Evolutionary conservation across 116 monocot genomes (phyloP).

Genomic region (Dioscorea cayenensis): DNA sequence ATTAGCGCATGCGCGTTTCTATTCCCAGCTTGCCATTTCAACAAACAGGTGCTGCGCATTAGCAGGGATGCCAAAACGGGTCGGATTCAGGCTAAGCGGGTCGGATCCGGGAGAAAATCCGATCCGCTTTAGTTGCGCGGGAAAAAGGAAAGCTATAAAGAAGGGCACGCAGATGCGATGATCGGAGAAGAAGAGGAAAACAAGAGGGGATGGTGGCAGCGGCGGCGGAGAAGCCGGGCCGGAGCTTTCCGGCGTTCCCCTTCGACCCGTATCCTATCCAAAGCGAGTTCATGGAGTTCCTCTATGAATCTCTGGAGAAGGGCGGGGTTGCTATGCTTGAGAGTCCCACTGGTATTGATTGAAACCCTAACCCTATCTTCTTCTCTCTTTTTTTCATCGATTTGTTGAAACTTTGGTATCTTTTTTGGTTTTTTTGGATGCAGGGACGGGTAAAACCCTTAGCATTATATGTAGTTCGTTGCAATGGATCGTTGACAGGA

Average conservation of each 20-base stretch:
- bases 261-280: conserved; percentile 93
- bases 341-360: conserved; percentile 76
- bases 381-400: not conserved
- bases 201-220: not conserved
- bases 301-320: conserved; percentile 67
- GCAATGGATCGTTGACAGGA: conserved; percentile 79
- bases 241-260: conserved; percentile 82
- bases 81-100: not conserved
- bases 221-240: conserved; percentile 16
- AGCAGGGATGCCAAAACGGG: not conserved
- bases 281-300: conserved; percentile 82
- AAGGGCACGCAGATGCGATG: not conserved
- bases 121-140: not conserved
- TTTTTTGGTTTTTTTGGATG: not conserved
- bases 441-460: conserved; percentile 95
- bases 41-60: not conserved
- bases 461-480: conserved; percentile 95
- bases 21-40: not conserved
- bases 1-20: not conserved
- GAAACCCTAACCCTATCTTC: not conserved
- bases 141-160: not conserved
- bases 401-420: not conserved
- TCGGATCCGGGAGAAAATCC: not conserved
- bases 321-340: conserved; percentile 95
- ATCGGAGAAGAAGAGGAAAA: not conserved